Base-by-base conservation (phyloP, 257 asterid species). In the Lavandula angustifolia region DNA sequence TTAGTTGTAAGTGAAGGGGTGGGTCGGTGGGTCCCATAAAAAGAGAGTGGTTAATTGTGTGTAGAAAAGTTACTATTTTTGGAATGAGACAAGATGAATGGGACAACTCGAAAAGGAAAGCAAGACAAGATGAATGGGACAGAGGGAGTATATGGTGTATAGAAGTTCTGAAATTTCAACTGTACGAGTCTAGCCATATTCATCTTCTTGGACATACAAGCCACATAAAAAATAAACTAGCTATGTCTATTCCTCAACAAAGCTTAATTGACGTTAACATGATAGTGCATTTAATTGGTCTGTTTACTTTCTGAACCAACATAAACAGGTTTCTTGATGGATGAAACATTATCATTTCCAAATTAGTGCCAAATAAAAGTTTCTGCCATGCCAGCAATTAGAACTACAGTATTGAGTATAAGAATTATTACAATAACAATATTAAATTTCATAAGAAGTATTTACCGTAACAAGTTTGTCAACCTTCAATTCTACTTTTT, bases 401-500 rank as follows among this genome's bases (percentile, higher is more conserved):
- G 35, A 54, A 42, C 27, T 29, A 70, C 32, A 50, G 37, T 9
- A 58, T 38, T 14, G 59, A n/a, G 54, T 17, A 41, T 35, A 63
- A 59, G 55, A 63, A 17, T 13, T 43, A 8, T 3, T 17, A 53
- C 29, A 40, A 70, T n/a, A 41, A 55, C 33, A 18, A 16, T 18
- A 16, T 11, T 16, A 62, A 49, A 62, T 11, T 33, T 40, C 60
- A 69, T 62, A 60, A 58, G 34, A 59, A 62, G 53, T 66, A 11
- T 33, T 80, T 88, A 94, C 99, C 97, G 78, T 37, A 60, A 76
- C 76, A 78, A 94, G 94, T 71, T 90, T 94, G 60, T 81, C 92
- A 68, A 90, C 96, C 81, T 84, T 86, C 84, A 94, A 52, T 72
- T 94, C 99, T 44, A 90, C 76, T 72, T 87, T 94, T 68, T 94